These are phyloP conservation scores for Pseudogymnoascus sp. DNA, from an alignment of 2,329 filamentous ascomycete species.

Conservation along the genomic window DNA sequence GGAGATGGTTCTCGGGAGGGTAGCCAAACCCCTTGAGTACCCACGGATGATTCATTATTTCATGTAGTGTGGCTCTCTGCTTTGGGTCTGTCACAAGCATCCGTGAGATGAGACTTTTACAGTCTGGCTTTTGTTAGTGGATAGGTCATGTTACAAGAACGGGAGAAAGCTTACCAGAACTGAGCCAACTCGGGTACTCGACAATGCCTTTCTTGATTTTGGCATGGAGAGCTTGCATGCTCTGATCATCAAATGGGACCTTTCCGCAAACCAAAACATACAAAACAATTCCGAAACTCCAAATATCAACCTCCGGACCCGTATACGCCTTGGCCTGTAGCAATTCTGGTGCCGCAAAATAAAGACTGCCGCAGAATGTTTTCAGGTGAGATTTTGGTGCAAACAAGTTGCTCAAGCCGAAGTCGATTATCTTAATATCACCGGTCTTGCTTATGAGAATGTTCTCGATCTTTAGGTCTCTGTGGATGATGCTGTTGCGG, in stretches of 20 bases:
- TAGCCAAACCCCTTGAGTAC: conserved; percentile 84
- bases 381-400: conserved; percentile 77
- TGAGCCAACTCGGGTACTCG: conserved; percentile 91
- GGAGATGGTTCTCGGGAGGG: conserved; percentile 83
- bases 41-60: conserved; percentile 95
- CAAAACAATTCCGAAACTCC: conserved; percentile 97
- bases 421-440: conserved; percentile 99
- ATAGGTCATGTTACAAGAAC: conserved; percentile 9
- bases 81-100: conserved; percentile 95
- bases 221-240: conserved; percentile 94
- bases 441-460: conserved; percentile 98
- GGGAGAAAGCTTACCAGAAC: conserved; percentile 51
- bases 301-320: conserved; percentile 92
- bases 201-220: conserved; percentile 98
- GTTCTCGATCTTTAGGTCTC: conserved; percentile 97
- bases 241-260: conserved; percentile 97
- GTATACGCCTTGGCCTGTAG: conserved; percentile 91
- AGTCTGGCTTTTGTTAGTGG: conserved; percentile 56
- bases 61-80: conserved; percentile 74
- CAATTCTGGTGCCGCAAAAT: conserved; percentile 93
- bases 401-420: conserved; percentile 94
- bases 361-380: conserved; percentile 95
- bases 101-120: conserved; percentile 80
- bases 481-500: conserved; percentile 94
- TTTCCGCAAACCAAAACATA: conserved; percentile 97